These are phyloP conservation scores for Parmelia sp. DNA, from an alignment of 495 filamentous ascomycete genomes.

Conservation along the genomic window DNA sequence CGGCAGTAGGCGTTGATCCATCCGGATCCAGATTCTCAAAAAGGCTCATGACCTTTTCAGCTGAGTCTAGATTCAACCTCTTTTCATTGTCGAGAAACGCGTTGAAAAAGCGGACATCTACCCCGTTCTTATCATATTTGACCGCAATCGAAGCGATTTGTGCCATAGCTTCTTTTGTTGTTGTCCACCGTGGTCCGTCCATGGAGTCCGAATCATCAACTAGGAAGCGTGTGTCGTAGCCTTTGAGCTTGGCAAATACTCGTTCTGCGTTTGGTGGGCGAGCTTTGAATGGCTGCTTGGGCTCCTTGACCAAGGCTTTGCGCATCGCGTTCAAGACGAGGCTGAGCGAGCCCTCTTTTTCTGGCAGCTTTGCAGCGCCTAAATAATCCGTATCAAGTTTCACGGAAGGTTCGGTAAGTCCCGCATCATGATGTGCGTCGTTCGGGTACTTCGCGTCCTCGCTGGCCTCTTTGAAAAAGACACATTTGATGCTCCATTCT, in stretches of 20 bases:
- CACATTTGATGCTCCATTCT: slow-evolving; percentile 4
- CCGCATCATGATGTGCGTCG: neutral
- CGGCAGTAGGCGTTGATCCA: slow-evolving; percentile 68
- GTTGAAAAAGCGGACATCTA: slow-evolving; percentile 92
- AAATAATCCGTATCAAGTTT: neutral
- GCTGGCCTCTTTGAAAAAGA: neutral
- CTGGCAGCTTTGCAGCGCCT: neutral
- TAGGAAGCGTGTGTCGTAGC: slow-evolving; percentile 83
- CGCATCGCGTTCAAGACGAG: neutral
- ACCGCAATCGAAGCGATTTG: slow-evolving; percentile 78
- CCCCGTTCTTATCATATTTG: slow-evolving; percentile 70
- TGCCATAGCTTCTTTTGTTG: slow-evolving; percentile 62
- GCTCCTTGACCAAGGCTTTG: neutral
- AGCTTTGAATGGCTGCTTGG: neutral
- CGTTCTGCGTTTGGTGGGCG: slow-evolving; percentile 7
- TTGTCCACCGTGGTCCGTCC: slow-evolving; percentile 64
- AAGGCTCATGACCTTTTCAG: slow-evolving; percentile 51
- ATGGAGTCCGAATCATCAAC: slow-evolving; percentile 90
- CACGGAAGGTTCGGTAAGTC: neutral
- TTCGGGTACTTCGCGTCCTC: neutral
- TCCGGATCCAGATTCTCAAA: slow-evolving; percentile 57
- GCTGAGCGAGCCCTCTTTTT: neutral
- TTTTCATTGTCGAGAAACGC: slow-evolving; percentile 37
- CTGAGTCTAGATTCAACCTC: slow-evolving; percentile 43
- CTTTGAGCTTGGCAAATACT: slow-evolving; percentile 8